Conservation (phyloP, 2,329 filamentous ascomycete species). For the Lachnellula hyalina region DNA sequence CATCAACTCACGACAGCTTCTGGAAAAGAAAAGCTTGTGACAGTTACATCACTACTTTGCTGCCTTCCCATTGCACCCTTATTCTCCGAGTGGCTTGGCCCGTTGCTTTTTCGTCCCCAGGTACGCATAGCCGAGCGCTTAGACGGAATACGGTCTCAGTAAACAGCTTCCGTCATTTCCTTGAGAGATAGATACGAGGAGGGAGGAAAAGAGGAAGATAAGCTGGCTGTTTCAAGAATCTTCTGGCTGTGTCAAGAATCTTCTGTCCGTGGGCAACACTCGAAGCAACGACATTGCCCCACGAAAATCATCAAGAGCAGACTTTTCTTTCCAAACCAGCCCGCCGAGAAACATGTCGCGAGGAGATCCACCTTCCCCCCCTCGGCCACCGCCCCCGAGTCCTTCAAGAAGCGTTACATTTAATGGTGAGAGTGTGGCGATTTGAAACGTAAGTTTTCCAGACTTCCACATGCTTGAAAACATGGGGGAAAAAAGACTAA, state of each 20-base stretch:
- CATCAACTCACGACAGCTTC: background rate
- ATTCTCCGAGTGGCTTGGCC: background rate
- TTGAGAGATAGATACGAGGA: background rate
- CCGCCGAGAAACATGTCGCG: conserved; percentile 28
- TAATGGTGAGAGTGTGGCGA: background rate
- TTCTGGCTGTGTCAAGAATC: too few species aligned
- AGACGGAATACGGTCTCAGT: too few species aligned
- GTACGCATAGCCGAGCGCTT: background rate
- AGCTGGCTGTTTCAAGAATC: conserved; percentile 8
- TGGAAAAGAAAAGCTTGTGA: background rate
- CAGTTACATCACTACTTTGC: background rate
- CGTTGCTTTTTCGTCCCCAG: background rate
- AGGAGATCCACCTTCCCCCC: conserved; percentile 36
- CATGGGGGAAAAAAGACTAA: background rate
- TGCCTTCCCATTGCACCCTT: background rate
- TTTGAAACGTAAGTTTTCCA: conserved; percentile 8
- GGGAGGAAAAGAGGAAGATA: background rate
- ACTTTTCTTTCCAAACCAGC: background rate
- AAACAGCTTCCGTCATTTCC: background rate
- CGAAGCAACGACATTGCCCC: background rate
- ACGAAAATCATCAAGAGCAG: background rate
- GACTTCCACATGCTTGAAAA: background rate
- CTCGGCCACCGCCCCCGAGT: conserved; percentile 37
- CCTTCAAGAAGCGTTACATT: conserved; percentile 20
- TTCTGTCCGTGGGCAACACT: background rate